Conservation (phyloP, 2,329 filamentous ascomycete species). For the Diplodia seriata region DNA sequence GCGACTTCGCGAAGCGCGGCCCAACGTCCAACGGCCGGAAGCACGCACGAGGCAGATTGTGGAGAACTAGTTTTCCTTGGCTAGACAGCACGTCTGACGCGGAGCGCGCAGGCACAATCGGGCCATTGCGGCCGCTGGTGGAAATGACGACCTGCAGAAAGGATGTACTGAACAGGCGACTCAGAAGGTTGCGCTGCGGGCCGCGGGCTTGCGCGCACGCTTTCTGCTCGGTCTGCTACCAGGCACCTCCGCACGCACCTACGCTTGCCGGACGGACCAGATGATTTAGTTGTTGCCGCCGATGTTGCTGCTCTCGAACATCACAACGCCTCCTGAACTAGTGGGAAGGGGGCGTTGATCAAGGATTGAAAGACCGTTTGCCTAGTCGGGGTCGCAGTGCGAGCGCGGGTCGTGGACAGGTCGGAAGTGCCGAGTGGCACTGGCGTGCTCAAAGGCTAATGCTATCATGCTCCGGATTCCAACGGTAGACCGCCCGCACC, state of each 20-base stretch:
- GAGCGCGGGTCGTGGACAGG: not conserved
- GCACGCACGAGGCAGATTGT: not conserved
- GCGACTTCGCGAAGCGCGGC: not conserved
- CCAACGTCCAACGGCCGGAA: not conserved
- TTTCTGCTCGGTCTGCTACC: not conserved
- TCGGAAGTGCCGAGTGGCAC: not conserved
- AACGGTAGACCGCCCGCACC: constrained; percentile 14
- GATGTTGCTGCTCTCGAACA: not conserved
- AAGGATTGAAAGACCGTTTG: constrained; percentile 10
- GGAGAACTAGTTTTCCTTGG: constrained; percentile 13
- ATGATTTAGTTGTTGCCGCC: not conserved
- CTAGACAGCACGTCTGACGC: constrained; percentile 7
- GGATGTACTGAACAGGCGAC: not conserved
- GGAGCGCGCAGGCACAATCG: constrained; percentile 3
- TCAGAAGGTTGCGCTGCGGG: constrained; percentile 16
- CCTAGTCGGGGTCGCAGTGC: not conserved
- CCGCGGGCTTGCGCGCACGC: not conserved
- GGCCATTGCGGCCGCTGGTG: constrained; percentile 10
- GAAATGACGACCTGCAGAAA: constrained; percentile 21
- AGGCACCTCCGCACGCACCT: not conserved
- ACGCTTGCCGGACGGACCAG: not conserved
- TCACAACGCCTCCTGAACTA: constrained; percentile 2
- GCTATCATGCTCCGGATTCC: constrained; percentile 17
- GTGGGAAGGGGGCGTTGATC: not conserved
- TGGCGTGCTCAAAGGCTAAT: constrained; percentile 3